phyloP scores from a whole-genome alignment of 192 early-diverging fungal species.

The Entrophospora sp. region DNA sequence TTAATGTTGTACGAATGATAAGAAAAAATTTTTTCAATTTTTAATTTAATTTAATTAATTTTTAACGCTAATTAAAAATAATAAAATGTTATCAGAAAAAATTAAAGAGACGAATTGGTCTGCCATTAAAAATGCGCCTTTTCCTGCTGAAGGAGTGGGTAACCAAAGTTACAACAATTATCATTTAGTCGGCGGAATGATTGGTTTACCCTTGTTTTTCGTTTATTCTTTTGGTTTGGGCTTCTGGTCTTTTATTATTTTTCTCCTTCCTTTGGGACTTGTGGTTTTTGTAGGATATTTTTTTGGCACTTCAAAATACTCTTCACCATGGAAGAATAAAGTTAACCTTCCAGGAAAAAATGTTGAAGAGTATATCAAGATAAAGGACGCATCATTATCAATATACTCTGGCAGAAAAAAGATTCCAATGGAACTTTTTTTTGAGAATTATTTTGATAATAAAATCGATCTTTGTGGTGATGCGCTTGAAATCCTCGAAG shows the following conservation, averaged over 20 bases:
- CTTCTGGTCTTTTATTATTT: constrained; percentile 47
- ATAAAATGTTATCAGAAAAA: no score
- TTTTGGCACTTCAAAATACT: constrained; percentile 54
- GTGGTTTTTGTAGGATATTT: constrained; percentile 70
- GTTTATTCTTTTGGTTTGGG: constrained; percentile 57
- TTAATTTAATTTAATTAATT: no score
- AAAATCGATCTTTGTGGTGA: constrained; percentile 90
- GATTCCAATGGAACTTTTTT: constrained; percentile 97
- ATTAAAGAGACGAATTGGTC: constrained; percentile 33
- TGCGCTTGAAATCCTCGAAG: constrained; percentile 79
- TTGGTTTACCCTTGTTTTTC: constrained; percentile 57
- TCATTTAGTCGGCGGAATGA: constrained; percentile 50
- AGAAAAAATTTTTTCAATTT: no score
- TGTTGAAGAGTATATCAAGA: constrained; percentile 82
- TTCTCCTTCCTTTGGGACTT: constrained; percentile 55
- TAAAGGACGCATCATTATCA: constrained; percentile 71
- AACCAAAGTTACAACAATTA: constrained; percentile 72
- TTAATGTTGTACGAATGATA: no score
- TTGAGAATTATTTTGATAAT: constrained; percentile 93
- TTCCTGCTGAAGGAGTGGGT: constrained; percentile 78
- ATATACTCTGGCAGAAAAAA: constrained; percentile 69
- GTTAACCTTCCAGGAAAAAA: constrained; percentile 71
- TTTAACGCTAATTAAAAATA: no score
- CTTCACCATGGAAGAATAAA: constrained; percentile 51
- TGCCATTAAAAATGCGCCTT: constrained; percentile 45